Base-by-base conservation (phyloP, 2,329 filamentous ascomycete species). In the Monilinia fructicola region DNA sequence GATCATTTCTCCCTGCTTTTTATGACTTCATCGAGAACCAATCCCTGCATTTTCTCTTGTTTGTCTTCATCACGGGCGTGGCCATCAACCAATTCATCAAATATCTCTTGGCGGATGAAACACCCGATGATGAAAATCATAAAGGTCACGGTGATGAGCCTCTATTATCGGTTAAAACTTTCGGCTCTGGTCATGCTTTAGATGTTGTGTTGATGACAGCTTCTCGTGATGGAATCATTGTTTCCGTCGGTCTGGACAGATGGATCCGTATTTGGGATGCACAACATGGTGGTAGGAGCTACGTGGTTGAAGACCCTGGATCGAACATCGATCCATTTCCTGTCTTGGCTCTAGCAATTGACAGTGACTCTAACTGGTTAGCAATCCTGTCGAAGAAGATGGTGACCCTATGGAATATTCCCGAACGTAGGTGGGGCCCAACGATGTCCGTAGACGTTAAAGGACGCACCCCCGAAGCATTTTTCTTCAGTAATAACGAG, bases 51-150 rank as follows among this genome's bases (percentile, higher is more conserved):
- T 91, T 91, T 67, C 72, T 88, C 7, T 79, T 91, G 10, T 84
- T 86, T 16, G 79, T 91, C 4, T 76, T 91, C 0, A 82, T 90
- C 28, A 77, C 87, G 3, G 80, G 90, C 21, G 87, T 87, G 11
- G 84, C 85, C 23, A 84, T 93, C 35, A 86, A 87, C 2, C 78
- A 93, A 10, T 80, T 93, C 10, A 91, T 91, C 80, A 91, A 88
- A 69, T 91, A 90, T 72, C 80, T 94, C 7, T 79, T 94, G 0
- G 90, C 87, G 84, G 87, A 88, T 67, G 77, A 78, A 9, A 77
- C 81, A 26, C 78, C 78, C 18, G 80, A 82, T 1, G 78, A 79
- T 9, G 79, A 83, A 11, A 78, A 81, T 6, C 80, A 83, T 9
- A 78, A 81, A 50, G 67, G 71, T 35, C 71, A 75, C 0, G 78